Evolutionary conservation across 495 filamentous ascomycete species (phyloP).

Genomic region (Hyaloscypha hepaticicola): DNA sequence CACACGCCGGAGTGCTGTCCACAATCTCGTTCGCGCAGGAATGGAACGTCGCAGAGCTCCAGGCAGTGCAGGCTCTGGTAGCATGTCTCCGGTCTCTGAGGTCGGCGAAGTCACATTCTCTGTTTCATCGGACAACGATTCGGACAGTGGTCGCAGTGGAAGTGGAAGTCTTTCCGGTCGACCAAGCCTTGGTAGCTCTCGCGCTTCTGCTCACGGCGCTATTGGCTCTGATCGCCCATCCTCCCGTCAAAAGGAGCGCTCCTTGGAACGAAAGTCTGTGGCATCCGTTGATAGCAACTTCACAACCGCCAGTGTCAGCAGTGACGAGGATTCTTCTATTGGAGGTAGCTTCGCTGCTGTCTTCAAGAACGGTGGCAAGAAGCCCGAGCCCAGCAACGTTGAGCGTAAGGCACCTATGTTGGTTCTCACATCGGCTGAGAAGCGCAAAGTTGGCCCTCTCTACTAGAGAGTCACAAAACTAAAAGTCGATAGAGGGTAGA

Average conservation of each 20-base stretch:
- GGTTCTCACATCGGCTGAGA: constrained; percentile 84
- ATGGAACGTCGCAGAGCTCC: constrained; percentile 76
- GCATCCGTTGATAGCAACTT: constrained; percentile 49
- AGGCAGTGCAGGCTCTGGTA: constrained; percentile 60
- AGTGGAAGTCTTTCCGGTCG: constrained; percentile 77
- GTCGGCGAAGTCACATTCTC: constrained; percentile 71
- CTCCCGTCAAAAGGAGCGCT: constrained; percentile 59
- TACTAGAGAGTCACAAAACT: constrained; percentile 38
- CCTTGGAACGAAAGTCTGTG: constrained; percentile 53
- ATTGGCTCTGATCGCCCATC: constrained; percentile 77
- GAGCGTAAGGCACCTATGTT: constrained; percentile 82
- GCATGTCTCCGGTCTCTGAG: constrained; percentile 87
- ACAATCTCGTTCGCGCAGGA: constrained; percentile 87
- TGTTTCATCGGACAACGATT: constrained; percentile 68
- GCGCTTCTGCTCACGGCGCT: constrained; percentile 74
- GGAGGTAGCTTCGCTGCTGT: constrained; percentile 54
- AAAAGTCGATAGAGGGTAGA: constrained; percentile 31
- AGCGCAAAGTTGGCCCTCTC: constrained; percentile 73
- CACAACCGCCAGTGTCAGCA: constrained; percentile 62
- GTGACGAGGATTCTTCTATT: constrained; percentile 50
- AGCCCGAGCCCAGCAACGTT: constrained; percentile 50
- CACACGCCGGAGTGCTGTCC: constrained; percentile 86
- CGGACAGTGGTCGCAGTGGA: constrained; percentile 74
- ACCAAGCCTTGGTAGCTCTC: constrained; percentile 75
- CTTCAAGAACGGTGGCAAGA: constrained; percentile 55